phyloP scores from a whole-genome alignment of 2,329 filamentous ascomycete species.

The Botrytis squamosa region DNA sequence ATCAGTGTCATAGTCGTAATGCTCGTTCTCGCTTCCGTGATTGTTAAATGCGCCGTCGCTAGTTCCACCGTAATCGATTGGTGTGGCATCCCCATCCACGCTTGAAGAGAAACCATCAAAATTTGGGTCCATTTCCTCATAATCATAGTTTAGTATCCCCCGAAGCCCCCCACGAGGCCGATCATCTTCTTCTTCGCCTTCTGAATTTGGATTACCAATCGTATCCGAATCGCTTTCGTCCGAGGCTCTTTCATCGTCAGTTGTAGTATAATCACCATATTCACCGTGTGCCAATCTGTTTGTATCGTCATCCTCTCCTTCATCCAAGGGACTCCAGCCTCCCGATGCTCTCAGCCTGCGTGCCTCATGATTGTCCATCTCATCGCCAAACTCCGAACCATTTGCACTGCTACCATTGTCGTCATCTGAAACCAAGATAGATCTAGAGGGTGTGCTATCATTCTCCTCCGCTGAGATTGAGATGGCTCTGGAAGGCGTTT shows the following conservation, averaged over 20 bases:
- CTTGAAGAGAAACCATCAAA: neutral
- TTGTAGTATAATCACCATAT: constrained; percentile 24
- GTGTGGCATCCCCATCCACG: constrained; percentile 8
- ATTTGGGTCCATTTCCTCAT: constrained; percentile 14
- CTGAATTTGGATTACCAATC: constrained; percentile 31
- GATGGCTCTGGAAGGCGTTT: constrained; percentile 27
- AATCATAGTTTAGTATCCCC: constrained; percentile 28
- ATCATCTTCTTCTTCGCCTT: constrained; percentile 34
- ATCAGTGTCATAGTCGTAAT: constrained; percentile 19
- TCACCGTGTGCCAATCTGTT: constrained; percentile 22
- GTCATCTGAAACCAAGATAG: constrained; percentile 28
- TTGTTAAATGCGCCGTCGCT: neutral
- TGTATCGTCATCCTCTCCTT: constrained; percentile 34
- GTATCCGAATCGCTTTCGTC: constrained; percentile 36
- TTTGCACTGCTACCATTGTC: constrained; percentile 27
- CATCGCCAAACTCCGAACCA: constrained; percentile 36
- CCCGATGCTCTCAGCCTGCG: constrained; percentile 22
- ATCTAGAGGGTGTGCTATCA: constrained; percentile 26
- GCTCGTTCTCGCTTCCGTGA: constrained; percentile 12
- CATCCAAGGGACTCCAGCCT: constrained; percentile 40
- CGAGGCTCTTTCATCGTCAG: constrained; percentile 28
- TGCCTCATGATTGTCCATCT: constrained; percentile 29
- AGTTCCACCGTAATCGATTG: neutral
- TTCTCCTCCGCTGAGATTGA: constrained; percentile 26
- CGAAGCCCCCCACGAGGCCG: constrained; percentile 30